Conservation (phyloP, 2,329 filamentous ascomycete species). For the Aphanocladium album region DNA sequence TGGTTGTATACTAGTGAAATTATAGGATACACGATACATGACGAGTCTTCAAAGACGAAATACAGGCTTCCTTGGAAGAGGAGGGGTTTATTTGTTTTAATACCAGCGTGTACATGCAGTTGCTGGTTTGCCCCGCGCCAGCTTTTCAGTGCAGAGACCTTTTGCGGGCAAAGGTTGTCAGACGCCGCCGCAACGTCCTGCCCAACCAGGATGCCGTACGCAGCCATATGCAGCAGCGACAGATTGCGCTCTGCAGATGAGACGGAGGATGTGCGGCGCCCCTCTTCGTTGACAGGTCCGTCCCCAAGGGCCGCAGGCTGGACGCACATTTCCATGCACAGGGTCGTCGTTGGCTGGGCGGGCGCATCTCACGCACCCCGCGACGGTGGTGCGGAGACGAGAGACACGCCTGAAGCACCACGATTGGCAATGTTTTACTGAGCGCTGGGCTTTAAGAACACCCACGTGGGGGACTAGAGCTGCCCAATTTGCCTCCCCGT, state of each 20-base stretch:
- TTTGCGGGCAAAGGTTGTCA: too few species aligned
- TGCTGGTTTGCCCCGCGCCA: background rate
- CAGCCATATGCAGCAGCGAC: conserved; percentile 6
- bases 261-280: background rate
- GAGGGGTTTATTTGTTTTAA: background rate
- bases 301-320: background rate
- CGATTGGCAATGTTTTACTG: too few species aligned
- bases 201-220: conserved; percentile 11
- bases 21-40: background rate
- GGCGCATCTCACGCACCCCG: background rate
- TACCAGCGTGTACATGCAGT: background rate
- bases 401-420: too few species aligned
- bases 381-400: background rate
- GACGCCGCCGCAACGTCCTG: background rate
- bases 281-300: background rate
- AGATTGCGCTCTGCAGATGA: background rate
- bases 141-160: too few species aligned
- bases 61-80: background rate
- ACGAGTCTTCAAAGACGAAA: background rate
- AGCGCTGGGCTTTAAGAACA: background rate
- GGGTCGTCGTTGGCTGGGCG: conserved; percentile 5
- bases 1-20: background rate
- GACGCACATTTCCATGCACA: background rate
- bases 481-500: background rate
- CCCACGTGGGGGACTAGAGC: conserved; percentile 1